These are phyloP conservation scores for Xylariales sp. DNA, from an alignment of 2,329 filamentous ascomycete species.

Conservation along the genomic window DNA sequence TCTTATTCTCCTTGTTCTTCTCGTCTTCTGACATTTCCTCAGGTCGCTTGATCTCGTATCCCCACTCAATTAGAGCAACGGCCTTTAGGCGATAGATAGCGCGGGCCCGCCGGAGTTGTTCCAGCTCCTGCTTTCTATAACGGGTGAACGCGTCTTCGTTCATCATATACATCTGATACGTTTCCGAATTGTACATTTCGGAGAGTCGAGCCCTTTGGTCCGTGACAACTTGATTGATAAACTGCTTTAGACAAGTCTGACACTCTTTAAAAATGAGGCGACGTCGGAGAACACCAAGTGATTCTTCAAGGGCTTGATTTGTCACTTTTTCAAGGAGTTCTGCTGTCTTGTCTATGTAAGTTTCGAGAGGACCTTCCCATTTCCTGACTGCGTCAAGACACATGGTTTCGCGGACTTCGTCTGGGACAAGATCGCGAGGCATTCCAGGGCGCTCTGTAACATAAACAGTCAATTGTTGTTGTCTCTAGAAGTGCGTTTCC, in stretches of 20 bases:
- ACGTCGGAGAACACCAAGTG: constrained; percentile 61
- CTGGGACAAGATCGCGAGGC: constrained; percentile 65
- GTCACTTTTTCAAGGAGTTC: constrained; percentile 61
- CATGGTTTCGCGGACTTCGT: constrained; percentile 69
- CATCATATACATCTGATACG: constrained; percentile 67
- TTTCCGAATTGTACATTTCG: constrained; percentile 65
- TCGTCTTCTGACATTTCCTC: constrained; percentile 62
- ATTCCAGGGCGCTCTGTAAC: constrained; percentile 62
- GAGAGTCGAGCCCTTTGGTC: constrained; percentile 54
- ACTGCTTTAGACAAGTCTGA: constrained; percentile 56
- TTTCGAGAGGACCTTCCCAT: constrained; percentile 66
- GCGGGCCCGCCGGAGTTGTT: constrained; percentile 59
- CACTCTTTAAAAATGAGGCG: constrained; percentile 63
- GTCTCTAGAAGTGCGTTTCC: neutral
- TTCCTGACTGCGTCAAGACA: constrained; percentile 66
- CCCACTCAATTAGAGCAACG: constrained; percentile 53
- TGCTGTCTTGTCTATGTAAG: constrained; percentile 61
- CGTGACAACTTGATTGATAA: constrained; percentile 55
- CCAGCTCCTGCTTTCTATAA: constrained; percentile 60
- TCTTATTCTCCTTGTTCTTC: constrained; percentile 56
- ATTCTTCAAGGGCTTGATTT: constrained; percentile 57
- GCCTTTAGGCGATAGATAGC: constrained; percentile 62
- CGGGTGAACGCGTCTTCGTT: constrained; percentile 61
- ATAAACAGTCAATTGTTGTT: neutral
- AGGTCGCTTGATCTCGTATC: constrained; percentile 38